phyloP scores from a whole-genome alignment of 192 early-diverging fungal species.

The Oehlia diaphana region DNA sequence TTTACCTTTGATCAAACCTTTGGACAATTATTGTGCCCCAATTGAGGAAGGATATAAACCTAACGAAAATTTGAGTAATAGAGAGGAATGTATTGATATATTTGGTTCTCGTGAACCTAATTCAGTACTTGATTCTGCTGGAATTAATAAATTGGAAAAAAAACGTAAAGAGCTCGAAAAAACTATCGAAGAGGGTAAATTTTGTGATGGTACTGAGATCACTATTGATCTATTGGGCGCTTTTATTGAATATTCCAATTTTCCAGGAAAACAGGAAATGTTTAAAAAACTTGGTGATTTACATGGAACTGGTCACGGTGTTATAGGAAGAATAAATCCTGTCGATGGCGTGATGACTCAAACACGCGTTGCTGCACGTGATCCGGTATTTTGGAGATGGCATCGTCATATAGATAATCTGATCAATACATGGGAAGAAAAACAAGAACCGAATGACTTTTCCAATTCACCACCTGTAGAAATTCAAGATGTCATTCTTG shows the following conservation, averaged over 20 bases:
- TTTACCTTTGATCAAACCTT: too few species aligned
- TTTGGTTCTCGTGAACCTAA: not conserved
- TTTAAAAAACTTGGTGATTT: not conserved
- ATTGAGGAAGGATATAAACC: too few species aligned
- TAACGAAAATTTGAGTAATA: too few species aligned
- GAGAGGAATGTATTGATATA: not conserved
- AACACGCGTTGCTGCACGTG: too few species aligned
- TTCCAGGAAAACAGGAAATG: not conserved
- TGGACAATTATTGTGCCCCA: too few species aligned
- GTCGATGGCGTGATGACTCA: not conserved
- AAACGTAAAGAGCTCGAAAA: not conserved
- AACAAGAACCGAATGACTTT: too few species aligned
- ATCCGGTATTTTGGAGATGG: too few species aligned
- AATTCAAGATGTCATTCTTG: too few species aligned
- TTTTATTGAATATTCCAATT: not conserved
- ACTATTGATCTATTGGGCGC: not conserved
- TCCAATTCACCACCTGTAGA: too few species aligned
- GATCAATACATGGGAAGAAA: too few species aligned
- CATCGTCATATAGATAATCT: too few species aligned
- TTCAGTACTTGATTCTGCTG: not conserved
- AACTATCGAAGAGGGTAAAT: not conserved
- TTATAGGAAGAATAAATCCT: too few species aligned
- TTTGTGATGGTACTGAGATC: not conserved
- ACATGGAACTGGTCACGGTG: not conserved
- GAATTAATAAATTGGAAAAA: not conserved